Conservation (phyloP, 1,284 basidiomycete species). For the Serendipita sp. region DNA sequence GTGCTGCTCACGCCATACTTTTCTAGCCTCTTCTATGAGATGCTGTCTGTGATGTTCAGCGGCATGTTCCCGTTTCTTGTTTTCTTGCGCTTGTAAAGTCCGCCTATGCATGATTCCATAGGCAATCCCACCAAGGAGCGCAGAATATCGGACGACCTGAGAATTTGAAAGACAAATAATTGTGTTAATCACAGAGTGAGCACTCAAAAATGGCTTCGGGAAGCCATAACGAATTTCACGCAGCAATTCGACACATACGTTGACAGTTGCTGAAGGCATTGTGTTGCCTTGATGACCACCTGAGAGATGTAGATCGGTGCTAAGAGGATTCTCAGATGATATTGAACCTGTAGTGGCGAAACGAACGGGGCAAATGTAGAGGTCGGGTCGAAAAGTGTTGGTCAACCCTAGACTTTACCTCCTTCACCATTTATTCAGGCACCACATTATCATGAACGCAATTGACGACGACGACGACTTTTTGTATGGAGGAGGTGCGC, state of each 20-base stretch:
- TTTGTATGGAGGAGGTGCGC: slow-evolving; percentile 45
- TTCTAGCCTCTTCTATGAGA: slow-evolving; percentile 76
- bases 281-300: not conserved
- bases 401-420: not conserved
- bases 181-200: too few relatives aligned
- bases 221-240: not conserved
- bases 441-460: slow-evolving; percentile 25
- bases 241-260: not conserved
- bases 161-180: too few relatives aligned
- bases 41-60: slow-evolving; percentile 60
- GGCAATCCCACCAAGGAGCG: slow-evolving; percentile 73
- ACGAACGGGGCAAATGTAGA: not conserved
- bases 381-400: slow-evolving; percentile 1
- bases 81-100: slow-evolving; percentile 73
- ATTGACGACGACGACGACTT: slow-evolving; percentile 54
- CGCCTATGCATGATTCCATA: slow-evolving; percentile 90
- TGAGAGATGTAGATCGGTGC: too few relatives aligned
- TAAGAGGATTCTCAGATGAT: not conserved
- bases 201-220: too few relatives aligned
- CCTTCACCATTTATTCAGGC: not conserved
- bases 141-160: slow-evolving; percentile 81
- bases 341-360: not conserved
- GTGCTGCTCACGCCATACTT: slow-evolving; percentile 77
- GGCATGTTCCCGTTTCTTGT: slow-evolving; percentile 55
- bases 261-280: slow-evolving; percentile 5